Base-by-base conservation (phyloP, 2,329 filamentous ascomycete genomes). In the Helicocarpus griseus region DNA sequence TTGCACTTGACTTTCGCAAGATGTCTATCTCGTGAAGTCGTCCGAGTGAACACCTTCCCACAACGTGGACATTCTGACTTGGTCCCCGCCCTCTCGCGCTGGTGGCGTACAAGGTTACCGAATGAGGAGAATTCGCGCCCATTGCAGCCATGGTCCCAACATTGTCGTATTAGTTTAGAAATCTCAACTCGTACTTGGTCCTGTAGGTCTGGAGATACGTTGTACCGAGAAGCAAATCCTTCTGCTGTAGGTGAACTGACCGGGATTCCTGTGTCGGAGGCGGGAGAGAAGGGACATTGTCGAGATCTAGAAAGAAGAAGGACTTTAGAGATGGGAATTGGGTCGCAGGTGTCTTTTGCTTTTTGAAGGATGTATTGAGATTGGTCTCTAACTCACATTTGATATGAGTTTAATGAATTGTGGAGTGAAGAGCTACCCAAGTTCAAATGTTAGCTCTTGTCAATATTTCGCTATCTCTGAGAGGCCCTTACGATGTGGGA, bases 71-170 rank as follows among this genome's bases (percentile, higher is more conserved):
- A 97, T 47, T 84, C 83, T 3, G 89, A 88, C 72, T 96, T 96
- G 29, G 86, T 89, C 24, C 91, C 91, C 0, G 88, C 94, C 68
- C 95, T 96, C 69, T 97, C 91, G 41, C 91, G 81, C 69, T 96
- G 90, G 67, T 97, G 91, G 56, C 91, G 80, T 35, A 96, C 75
- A 3, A 96, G 79, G 65, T 96, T 96, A 78, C 89, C 95, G 66
- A 96, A 96, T 3, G 91, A 96, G 17, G 89, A 95, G 65, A 97
- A 97, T 63, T 95, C 87, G 28, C 90, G 83, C 19, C 91, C 91
- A 62, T 96, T 95, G 75, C 91, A 97, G 9, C 90, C 91, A 64
- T 97, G 91, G 55, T 96, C 91, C 87, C 88, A 97, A 69, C 91
- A 96, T 66, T 95, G 89, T 43, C 90, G 89, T 71, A 95, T 95